These are phyloP conservation scores for Tinospora cordifolia DNA, from an alignment of 164 flowering plant genomes.

Conservation along the genomic window DNA sequence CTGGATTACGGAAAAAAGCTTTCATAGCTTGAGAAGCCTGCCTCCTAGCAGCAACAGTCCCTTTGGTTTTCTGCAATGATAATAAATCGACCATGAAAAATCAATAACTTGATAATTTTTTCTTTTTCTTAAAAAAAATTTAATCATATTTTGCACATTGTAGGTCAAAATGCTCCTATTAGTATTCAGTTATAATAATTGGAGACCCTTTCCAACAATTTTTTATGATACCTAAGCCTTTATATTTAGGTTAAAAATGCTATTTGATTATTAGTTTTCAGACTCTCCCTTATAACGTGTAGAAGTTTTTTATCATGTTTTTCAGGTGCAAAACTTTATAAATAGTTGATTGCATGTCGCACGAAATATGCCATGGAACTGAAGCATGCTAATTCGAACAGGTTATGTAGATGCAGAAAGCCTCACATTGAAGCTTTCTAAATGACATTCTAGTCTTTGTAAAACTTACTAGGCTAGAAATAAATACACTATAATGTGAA, in stretches of 20 bases:
- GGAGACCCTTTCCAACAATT: too few species aligned
- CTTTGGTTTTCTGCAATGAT: constrained; percentile 66
- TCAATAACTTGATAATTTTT: background rate
- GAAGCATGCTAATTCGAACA: background rate
- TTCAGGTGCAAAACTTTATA: too few species aligned
- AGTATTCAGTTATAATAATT: background rate
- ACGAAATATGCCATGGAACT: too few species aligned
- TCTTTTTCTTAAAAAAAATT: background rate
- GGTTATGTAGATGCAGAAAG: background rate
- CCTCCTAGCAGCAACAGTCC: constrained; percentile 76
- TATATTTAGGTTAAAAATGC: background rate
- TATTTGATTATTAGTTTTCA: background rate
- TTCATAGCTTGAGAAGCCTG: constrained; percentile 70
- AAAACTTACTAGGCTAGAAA: background rate
- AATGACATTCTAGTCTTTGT: background rate
- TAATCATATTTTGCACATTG: background rate
- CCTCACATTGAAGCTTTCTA: background rate
- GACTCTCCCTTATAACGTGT: background rate
- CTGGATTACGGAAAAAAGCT: constrained; percentile 73
- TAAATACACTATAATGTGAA: background rate
- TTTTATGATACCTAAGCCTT: too few species aligned
- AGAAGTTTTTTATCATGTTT: background rate
- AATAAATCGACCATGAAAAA: background rate
- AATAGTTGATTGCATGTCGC: too few species aligned
- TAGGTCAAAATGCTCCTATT: background rate